phyloP scores from a whole-genome alignment of 805 yeast genomes.

The Kregervanrija fluxuum region DNA sequence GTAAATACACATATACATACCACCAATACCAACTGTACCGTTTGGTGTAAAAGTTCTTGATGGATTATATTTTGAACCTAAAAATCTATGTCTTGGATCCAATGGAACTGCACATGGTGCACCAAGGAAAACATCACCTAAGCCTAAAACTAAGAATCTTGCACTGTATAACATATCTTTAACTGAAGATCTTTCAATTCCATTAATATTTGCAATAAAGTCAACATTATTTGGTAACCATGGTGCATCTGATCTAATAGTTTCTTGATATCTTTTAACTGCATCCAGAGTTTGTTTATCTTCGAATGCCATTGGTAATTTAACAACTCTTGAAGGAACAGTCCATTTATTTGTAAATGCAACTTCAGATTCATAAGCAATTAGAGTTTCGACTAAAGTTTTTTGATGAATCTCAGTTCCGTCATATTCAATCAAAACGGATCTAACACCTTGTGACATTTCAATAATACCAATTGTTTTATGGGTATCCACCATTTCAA shows the following conservation, averaged over 20 bases:
- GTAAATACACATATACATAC: conserved; percentile 97
- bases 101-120: conserved; percentile 98
- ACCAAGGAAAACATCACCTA: conserved; percentile 95
- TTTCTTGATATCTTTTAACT: conserved; percentile 85
- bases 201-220: conserved; percentile 85
- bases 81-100: conserved; percentile 89
- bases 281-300: conserved; percentile 85
- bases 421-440: conserved; percentile 83
- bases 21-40: conserved; percentile 97
- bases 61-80: conserved; percentile 94
- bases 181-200: conserved; percentile 66
- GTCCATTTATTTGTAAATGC: conserved; percentile 74
- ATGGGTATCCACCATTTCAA: conserved; percentile 58
- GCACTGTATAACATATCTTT: conserved; percentile 84
- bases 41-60: conserved; percentile 93
- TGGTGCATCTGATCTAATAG: conserved; percentile 88
- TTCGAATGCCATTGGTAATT: conserved; percentile 94
- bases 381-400: conserved; percentile 52
- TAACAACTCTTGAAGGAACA: conserved; percentile 74
- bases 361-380: conserved; percentile 71
- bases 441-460: conserved; percentile 96
- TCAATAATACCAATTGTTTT: conserved; percentile 79
- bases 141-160: conserved; percentile 83
- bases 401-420: conserved; percentile 55
- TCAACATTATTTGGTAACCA: conserved; percentile 98